Evolutionary conservation across 1,139 yeast species (phyloP), one percentile per base, ranked within the genome.

Genomic region (Geotrichum klebahnii): DNA sequence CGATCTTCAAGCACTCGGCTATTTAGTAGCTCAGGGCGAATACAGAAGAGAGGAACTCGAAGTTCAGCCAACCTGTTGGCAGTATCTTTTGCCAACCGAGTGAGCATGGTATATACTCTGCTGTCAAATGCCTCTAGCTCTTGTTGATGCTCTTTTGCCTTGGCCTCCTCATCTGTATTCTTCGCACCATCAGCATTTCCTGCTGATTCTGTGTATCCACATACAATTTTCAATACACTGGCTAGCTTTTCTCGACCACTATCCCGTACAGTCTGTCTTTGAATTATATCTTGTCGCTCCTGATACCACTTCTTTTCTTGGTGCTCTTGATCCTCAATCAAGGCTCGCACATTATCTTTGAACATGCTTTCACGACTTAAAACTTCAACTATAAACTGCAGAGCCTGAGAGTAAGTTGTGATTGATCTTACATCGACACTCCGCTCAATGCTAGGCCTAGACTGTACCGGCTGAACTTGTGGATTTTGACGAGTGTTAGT

Each of bases 41-140:
- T 41, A 43, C 65, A 60, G 40, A 63, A 61, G 26, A 63, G 53
- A 3, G 67, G 67, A 12, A 63, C 57, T 5, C 53, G 45, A 31
- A 61, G 55, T 33, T 58, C 60, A 8, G 43, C 44, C 40, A 63
- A 52, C 23, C 51, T 50, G 31, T 48, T 50, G n/a, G 43, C 39
- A 16, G 59, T 59, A 10, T 55, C 44, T 6, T 43, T 47, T 2
- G 55, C 57, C 40, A 61, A 44, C 22, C 48, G 48, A 19, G 47
- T 44, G 17, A 55, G 45, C 23, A 53, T 45, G 32, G 44, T 44
- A 43, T 62, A 59, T 1, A 62, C 55, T 37, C 53, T 52, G 14
- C 46, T 28, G 34, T 61, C 63, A 32, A 53, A 53, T 9, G 42
- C 48, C 4, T 46, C 57, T n/a, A 59, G 44, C 35, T 58, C 61